A percentile compares a stretch with the other conserved stretches of the same genome.
These are phyloP conservation scores for Sambucus nigra DNA, from an alignment of 129 eudicot species.

Conservation along the genomic window DNA sequence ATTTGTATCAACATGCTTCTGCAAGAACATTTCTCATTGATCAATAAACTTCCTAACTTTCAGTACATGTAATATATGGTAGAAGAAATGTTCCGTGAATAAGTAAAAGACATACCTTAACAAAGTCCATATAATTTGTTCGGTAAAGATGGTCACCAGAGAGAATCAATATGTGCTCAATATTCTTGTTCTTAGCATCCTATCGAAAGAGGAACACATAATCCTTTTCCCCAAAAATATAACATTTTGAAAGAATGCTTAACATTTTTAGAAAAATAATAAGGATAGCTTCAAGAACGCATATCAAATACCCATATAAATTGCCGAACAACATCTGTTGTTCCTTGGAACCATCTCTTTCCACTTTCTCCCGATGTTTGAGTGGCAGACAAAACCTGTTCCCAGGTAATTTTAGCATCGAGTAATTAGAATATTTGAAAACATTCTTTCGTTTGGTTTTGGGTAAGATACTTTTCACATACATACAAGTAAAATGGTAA, in stretches of 20 bases:
- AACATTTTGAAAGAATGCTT: not conserved
- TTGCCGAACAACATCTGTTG: conserved; percentile 91
- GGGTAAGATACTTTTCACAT: not conserved
- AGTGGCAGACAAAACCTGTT: conserved; percentile 82
- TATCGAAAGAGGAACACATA: conserved; percentile 15
- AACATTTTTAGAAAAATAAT: no score
- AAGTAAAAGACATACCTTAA: conserved; percentile 39
- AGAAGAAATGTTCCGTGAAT: not conserved
- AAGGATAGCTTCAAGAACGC: conserved; percentile 6
- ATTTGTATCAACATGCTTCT: conserved; percentile 76
- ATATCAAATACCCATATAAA: conserved; percentile 88
- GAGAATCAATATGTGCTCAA: conserved; percentile 67
- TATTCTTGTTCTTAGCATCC: conserved; percentile 75
- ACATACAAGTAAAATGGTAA: no score
- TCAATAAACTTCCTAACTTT: not conserved
- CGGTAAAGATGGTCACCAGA: conserved; percentile 92
- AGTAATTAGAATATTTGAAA: not conserved
- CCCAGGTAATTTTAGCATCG: not conserved
- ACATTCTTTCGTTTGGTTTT: not conserved
- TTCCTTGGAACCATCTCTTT: conserved; percentile 90
- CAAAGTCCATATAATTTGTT: conserved; percentile 88
- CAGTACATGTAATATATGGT: not conserved
- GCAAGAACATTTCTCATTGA: conserved; percentile 14
- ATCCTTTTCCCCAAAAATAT: not conserved
- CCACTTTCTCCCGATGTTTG: conserved; percentile 95